Conservation (phyloP, 495 filamentous ascomycete genomes). For the Aspergillus steynii region DNA sequence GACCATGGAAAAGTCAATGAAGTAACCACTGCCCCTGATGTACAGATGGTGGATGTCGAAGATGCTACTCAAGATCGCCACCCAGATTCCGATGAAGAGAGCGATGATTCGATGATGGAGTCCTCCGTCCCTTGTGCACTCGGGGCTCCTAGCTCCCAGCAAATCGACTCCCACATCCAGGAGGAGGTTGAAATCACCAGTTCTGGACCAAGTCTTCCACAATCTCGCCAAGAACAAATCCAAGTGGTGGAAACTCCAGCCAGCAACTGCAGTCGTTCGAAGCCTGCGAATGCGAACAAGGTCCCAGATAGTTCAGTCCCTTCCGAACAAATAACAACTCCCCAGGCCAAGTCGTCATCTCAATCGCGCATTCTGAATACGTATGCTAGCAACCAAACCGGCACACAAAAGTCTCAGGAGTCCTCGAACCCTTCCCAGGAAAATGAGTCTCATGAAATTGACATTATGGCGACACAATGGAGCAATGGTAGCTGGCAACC, state of each 20-base stretch:
- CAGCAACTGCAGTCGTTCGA: constrained; percentile 12
- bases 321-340: constrained; percentile 23
- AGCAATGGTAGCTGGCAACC: constrained; percentile 19
- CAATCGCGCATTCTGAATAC: constrained; percentile 40
- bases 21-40: neutral
- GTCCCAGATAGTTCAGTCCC: neutral
- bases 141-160: constrained; percentile 25
- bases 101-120: constrained; percentile 56
- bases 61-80: neutral
- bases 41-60: neutral
- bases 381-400: constrained; percentile 25
- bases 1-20: neutral
- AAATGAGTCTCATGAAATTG: constrained; percentile 12
- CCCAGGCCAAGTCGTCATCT: constrained; percentile 37
- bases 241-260: constrained; percentile 43
- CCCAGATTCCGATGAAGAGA: constrained; percentile 28
- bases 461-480: constrained; percentile 27
- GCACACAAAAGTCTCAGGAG: constrained; percentile 24
- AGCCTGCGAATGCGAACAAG: constrained; percentile 6
- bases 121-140: constrained; percentile 52
- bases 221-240: constrained; percentile 21
- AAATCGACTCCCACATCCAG: constrained; percentile 29
- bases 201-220: constrained; percentile 28
- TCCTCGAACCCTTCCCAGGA: constrained; percentile 10
- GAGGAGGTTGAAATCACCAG: constrained; percentile 25